Percentiles rank a stretch among this genome's conserved stretches.
phyloP scores from a whole-genome alignment of 208 protist species.

The Crithidia brevicula region DNA sequence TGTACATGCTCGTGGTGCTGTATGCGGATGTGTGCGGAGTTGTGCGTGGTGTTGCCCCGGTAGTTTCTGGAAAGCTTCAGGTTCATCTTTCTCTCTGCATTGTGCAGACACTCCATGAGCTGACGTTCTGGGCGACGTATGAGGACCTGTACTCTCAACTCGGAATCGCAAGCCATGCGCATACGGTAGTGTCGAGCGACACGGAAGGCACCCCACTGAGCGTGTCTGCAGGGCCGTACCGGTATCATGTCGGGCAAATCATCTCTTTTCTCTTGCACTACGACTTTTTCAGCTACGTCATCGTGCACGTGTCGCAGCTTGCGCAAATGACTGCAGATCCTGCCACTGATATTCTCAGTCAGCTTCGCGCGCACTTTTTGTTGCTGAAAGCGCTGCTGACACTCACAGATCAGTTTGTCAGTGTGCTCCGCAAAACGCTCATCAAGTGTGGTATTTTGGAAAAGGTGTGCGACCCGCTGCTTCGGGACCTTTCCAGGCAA shows the following conservation, averaged over 20 bases:
- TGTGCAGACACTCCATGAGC: conserved; percentile 36
- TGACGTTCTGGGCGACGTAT: conserved; percentile 51
- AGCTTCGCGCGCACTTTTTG: conserved; percentile 18
- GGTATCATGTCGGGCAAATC: conserved; percentile 35
- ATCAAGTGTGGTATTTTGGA: conserved; percentile 1
- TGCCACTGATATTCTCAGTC: not conserved
- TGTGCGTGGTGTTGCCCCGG: conserved; percentile 16
- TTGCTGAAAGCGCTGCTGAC: conserved; percentile 26
- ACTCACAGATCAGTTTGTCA: conserved; percentile 19
- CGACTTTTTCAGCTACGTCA: conserved; percentile 17
- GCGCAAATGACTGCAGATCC: not conserved
- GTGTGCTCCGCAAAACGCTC: conserved; percentile 14
- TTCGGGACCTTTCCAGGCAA: not conserved
- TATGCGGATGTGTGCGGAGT: conserved; percentile 27
- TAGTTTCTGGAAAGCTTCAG: conserved; percentile 18
- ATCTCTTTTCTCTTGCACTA: conserved; percentile 16
- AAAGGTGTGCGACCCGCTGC: conserved; percentile 12
- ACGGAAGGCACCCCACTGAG: conserved; percentile 18
- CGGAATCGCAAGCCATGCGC: conserved; percentile 11
- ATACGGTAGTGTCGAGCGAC: not conserved
- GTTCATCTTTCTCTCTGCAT: conserved; percentile 16
- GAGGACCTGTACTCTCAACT: conserved; percentile 20
- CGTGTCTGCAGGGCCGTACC: conserved; percentile 28
- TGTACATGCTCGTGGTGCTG: conserved; percentile 9
- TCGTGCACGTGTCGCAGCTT: conserved; percentile 19